Evolutionary conservation across 139 green algal genomes (phyloP).

Genomic region (Closterium sp.): DNA sequence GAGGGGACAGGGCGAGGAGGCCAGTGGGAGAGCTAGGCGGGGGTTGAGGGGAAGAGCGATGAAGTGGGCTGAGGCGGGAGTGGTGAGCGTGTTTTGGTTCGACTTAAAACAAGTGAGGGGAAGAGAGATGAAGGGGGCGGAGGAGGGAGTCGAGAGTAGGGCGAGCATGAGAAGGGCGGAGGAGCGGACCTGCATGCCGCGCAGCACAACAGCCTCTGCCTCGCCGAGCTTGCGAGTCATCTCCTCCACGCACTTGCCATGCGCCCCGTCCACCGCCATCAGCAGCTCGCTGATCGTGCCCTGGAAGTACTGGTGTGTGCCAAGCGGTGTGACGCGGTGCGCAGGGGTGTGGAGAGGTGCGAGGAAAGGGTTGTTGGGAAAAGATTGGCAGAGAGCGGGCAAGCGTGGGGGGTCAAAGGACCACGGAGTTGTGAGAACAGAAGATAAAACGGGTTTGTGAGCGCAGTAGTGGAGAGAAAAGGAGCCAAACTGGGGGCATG

Average conservation of each 20-base stretch:
- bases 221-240: conserved; percentile 23
- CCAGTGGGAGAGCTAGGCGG: no score
- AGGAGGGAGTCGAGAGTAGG: no score
- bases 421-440: no score
- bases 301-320: background rate
- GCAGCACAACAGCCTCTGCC: conserved; percentile 18
- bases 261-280: conserved; percentile 20
- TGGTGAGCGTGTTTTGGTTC: no score
- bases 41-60: no score
- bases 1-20: no score
- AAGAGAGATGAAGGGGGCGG: no score
- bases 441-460: background rate
- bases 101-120: no score
- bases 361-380: background rate
- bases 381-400: background rate
- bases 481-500: no score
- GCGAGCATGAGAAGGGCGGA: no score
- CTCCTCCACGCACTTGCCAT: conserved; percentile 26
- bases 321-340: background rate
- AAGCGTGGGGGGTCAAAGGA: background rate
- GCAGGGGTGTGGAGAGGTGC: background rate
- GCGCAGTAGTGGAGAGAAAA: background rate
- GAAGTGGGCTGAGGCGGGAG: no score
- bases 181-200: conserved; percentile 10
- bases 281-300: background rate